Percentiles rank a stretch among this genome's conserved stretches.
phyloP scores from a whole-genome alignment of 257 asterid genomes.

The Nyctanthes arbortristis region DNA sequence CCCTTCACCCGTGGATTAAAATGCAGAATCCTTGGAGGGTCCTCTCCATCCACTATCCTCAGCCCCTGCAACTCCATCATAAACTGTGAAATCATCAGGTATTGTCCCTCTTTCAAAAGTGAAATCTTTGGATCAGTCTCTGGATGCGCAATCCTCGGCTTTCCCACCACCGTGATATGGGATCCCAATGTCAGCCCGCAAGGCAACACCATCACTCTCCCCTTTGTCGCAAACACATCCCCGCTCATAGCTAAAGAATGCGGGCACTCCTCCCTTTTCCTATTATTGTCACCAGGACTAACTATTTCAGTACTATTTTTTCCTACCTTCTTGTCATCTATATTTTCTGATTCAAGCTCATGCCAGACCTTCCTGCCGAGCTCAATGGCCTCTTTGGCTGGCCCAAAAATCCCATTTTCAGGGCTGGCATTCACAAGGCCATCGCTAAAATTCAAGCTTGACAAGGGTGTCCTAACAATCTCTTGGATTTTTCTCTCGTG shows the following conservation, averaged over 20 bases:
- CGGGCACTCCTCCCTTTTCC: slow-evolving; percentile 53
- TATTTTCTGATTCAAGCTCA: slow-evolving; percentile 48
- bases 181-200: slow-evolving; percentile 95
- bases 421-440: slow-evolving; percentile 45
- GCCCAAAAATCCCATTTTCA: slow-evolving; percentile 51
- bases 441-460: slow-evolving; percentile 58
- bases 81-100: slow-evolving; percentile 85
- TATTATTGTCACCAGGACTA: background rate
- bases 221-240: slow-evolving; percentile 49
- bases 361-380: slow-evolving; percentile 73
- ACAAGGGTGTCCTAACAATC: slow-evolving; percentile 26
- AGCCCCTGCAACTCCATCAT: slow-evolving; percentile 95
- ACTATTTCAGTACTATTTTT: slow-evolving; percentile 21
- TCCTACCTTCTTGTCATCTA: background rate
- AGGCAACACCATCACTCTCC: slow-evolving; percentile 66
- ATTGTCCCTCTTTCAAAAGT: slow-evolving; percentile 66
- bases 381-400: slow-evolving; percentile 70
- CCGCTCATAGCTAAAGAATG: slow-evolving; percentile 59
- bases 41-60: slow-evolving; percentile 89
- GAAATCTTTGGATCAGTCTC: slow-evolving; percentile 86
- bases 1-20: slow-evolving; percentile 86
- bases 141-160: slow-evolving; percentile 69
- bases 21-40: slow-evolving; percentile 90
- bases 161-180: slow-evolving; percentile 78
- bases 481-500: slow-evolving; percentile 39